These are phyloP conservation scores for Psidium guajava DNA, from an alignment of 345 rosid species.

Conservation along the genomic window DNA sequence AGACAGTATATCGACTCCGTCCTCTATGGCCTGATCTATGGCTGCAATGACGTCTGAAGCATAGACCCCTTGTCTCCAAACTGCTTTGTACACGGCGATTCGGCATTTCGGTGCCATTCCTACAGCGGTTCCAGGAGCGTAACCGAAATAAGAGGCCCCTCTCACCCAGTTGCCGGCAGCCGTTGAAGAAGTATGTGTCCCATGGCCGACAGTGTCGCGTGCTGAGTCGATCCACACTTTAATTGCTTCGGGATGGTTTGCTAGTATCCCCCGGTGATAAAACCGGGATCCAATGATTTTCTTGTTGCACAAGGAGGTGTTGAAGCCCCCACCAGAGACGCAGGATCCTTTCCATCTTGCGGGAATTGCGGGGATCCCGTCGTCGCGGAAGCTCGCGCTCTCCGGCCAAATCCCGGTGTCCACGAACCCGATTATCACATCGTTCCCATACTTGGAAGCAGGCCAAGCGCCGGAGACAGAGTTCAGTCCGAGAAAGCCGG, in stretches of 20 bases:
- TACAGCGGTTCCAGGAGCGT: conserved; percentile 17
- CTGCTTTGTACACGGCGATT: conserved; percentile 26
- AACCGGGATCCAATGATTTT: conserved; percentile 33
- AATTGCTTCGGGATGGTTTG: conserved; percentile 14
- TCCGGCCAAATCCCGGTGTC: conserved; percentile 48
- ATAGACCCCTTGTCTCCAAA: conserved; percentile 16
- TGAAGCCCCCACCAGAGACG: conserved; percentile 5
- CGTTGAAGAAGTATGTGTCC: conserved; percentile 36
- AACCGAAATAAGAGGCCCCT: conserved; percentile 33
- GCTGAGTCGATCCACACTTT: conserved; percentile 10
- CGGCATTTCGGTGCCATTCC: conserved; percentile 34
- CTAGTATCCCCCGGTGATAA: conserved; percentile 27
- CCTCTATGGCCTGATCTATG: conserved; percentile 37
- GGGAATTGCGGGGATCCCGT: conserved; percentile 20
- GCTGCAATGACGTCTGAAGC: conserved; percentile 39
- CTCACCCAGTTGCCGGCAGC: conserved; percentile 32
- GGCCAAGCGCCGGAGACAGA: conserved; percentile 15
- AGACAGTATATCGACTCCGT: conserved; percentile 33
- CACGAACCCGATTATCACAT: conserved; percentile 26
- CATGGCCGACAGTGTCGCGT: conserved; percentile 26
- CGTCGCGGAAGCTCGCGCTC: conserved; percentile 29
- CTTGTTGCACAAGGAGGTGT: conserved; percentile 26
- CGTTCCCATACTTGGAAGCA: conserved; percentile 16
- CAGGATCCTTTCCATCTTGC: conserved; percentile 33
- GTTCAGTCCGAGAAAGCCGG: conserved; percentile 25